Evolutionary conservation across 1,284 basidiomycete genomes (phyloP), one percentile per base, ranked within the genome.

Genomic region (Trichosporon sp.): DNA sequence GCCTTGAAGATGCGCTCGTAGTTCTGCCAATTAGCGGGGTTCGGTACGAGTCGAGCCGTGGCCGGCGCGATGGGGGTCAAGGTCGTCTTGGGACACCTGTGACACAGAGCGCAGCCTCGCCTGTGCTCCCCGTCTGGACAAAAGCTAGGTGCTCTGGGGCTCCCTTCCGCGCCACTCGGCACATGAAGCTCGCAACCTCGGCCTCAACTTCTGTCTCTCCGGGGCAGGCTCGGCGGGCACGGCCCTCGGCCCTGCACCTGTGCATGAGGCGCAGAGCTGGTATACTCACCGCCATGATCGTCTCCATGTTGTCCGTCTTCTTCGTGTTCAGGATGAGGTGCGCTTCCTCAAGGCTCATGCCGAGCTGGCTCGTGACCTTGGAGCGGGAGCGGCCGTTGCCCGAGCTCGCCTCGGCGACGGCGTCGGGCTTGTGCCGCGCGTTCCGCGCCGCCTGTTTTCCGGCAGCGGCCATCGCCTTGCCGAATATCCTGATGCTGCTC

Each of bases 301-400:
- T 85, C 78, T 93, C 91, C 79, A 91, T 80, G 0, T 86, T 77
- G 27, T 91, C 90, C 35, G 87, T 91, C 66, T 89, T 88, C 84
- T 95, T 97, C 53, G 90, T 85, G 81, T 99, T 98, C 75, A 99
- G 85, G 78, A 99, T 95, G 71, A 98, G 85, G 76, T 91, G 90
- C 27, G 97, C 97, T 85, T 99, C 97, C 75, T 99, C 96, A 74
- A 97, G 79, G 25, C 93, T 95, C 95, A 99, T 97, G 60, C 91
- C 88, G 78, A 95, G 90, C 91, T 67, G 89, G 88, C 87, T 71
- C 86, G 87, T 77, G 34, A 77, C 73, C 64, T 81, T 83, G 42
- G 72, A 72, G 29, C 68, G 68, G 62, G 72, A 74, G 23, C 73
- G 67, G 38, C 72, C 75, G 34, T 72, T 75, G 27, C 76, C 74